phyloP scores from a whole-genome alignment of 2,329 filamentous ascomycete species.

The Fusarium humuli region DNA sequence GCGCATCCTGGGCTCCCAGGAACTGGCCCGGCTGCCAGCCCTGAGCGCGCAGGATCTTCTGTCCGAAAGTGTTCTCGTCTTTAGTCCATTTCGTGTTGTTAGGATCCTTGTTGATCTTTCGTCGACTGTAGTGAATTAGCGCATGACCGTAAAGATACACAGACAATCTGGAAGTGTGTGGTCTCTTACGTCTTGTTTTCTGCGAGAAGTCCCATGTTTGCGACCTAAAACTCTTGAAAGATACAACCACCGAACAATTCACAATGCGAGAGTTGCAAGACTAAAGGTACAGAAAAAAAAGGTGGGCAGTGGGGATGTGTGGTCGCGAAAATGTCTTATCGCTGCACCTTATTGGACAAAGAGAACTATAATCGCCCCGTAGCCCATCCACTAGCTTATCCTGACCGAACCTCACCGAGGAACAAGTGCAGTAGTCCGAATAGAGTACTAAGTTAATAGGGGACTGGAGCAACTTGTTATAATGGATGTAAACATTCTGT shows the following conservation, averaged over 20 bases:
- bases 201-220: slow-evolving; percentile 53
- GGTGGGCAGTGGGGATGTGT: slow-evolving; percentile 45
- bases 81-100: slow-evolving; percentile 96
- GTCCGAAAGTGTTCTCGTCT: slow-evolving; percentile 85
- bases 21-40: slow-evolving; percentile 91
- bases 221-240: slow-evolving; percentile 19
- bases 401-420: slow-evolving; percentile 26
- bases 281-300: slow-evolving; percentile 46
- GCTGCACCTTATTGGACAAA: slow-evolving; percentile 42
- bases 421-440: not conserved
- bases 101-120: slow-evolving; percentile 88
- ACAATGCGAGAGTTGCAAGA: slow-evolving; percentile 24
- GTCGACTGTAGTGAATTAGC: slow-evolving; percentile 47
- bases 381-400: slow-evolving; percentile 19
- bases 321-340: slow-evolving; percentile 47
- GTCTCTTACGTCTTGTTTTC: slow-evolving; percentile 51
- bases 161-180: not conserved
- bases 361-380: not conserved
- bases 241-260: slow-evolving; percentile 16
- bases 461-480: not conserved
- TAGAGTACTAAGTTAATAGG: not conserved
- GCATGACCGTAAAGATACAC: not conserved
- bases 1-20: slow-evolving; percentile 80
- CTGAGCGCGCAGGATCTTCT: slow-evolving; percentile 86
- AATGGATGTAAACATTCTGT: slow-evolving; percentile 7